Evolutionary conservation across 148 eudicot species (phyloP).

Genomic region (Pharnaceum exiguum): DNA sequence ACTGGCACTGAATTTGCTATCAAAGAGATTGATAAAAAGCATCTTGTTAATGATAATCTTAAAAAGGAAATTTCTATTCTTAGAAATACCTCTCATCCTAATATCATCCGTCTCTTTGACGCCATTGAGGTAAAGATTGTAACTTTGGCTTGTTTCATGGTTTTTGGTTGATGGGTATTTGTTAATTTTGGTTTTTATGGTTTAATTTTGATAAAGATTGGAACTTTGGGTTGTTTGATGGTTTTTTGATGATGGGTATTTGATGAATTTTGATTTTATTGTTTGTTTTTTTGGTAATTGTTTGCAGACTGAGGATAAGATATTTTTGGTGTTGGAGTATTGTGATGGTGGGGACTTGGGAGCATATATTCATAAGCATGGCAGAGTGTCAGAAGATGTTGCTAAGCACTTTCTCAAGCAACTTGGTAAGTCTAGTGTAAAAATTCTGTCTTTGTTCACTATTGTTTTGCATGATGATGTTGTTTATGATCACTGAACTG

Average conservation of each 20-base stretch:
- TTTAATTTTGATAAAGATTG: neutral
- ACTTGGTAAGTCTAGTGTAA: slow-evolving; percentile 27
- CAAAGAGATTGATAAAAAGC: slow-evolving; percentile 56
- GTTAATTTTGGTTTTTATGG: neutral
- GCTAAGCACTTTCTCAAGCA: slow-evolving; percentile 54
- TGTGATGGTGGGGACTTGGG: slow-evolving; percentile 55
- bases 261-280: neutral
- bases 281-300: neutral
- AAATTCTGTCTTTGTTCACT: neutral
- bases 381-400: slow-evolving; percentile 44
- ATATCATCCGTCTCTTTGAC: slow-evolving; percentile 46
- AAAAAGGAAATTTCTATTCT: slow-evolving; percentile 50
- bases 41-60: slow-evolving; percentile 39
- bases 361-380: slow-evolving; percentile 42
- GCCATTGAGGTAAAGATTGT: slow-evolving; percentile 45
- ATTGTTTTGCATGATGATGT: no score
- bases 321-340: slow-evolving; percentile 50
- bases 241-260: neutral
- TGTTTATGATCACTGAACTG: no score
- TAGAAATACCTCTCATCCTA: slow-evolving; percentile 40
- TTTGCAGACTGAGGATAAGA: slow-evolving; percentile 38
- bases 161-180: neutral
- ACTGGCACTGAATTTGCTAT: slow-evolving; percentile 38
- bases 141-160: neutral
- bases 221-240: neutral